These are phyloP conservation scores for Fraxinus pennsylvanica DNA, from an alignment of 257 asterid genomes.

Conservation along the genomic window DNA sequence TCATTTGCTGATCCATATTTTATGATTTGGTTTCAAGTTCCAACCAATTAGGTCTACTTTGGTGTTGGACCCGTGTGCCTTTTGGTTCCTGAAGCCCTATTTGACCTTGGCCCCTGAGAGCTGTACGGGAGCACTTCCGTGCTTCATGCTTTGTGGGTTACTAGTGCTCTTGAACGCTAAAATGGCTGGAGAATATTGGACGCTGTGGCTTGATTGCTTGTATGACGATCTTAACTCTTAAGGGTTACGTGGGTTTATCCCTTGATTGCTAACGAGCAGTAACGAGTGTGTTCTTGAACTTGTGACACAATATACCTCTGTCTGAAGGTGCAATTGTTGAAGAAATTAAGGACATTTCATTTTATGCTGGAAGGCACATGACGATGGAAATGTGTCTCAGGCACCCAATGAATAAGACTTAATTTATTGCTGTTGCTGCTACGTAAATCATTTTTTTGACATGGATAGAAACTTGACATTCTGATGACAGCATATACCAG, in stretches of 20 bases:
- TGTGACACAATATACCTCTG: not conserved
- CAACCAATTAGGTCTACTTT: not conserved
- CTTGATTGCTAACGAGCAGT: too few species aligned
- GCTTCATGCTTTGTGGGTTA: not conserved
- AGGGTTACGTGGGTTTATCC: too few species aligned
- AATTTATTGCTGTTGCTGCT: not conserved
- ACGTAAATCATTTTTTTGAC: not conserved
- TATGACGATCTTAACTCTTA: too few species aligned
- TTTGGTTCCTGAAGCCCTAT: not conserved
- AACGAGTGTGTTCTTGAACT: too few species aligned
- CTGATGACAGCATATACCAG: not conserved
- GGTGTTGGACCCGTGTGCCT: not conserved
- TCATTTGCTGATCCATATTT: not conserved
- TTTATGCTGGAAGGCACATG: too few species aligned
- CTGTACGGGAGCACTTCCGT: not conserved
- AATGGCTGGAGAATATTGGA: not conserved
- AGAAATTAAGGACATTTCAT: not conserved
- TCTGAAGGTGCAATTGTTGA: not conserved
- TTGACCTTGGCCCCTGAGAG: not conserved
- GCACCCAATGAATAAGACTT: too few species aligned
- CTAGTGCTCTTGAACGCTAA: not conserved
- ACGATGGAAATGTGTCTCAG: too few species aligned
- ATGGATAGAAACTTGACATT: not conserved
- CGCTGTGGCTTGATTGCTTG: too few species aligned
- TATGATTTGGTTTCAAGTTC: not conserved